Percentiles rank a stretch among this genome's conserved stretches.
phyloP scores from a whole-genome alignment of 2,329 filamentous ascomycete species.

The Orbilia oligospora region DNA sequence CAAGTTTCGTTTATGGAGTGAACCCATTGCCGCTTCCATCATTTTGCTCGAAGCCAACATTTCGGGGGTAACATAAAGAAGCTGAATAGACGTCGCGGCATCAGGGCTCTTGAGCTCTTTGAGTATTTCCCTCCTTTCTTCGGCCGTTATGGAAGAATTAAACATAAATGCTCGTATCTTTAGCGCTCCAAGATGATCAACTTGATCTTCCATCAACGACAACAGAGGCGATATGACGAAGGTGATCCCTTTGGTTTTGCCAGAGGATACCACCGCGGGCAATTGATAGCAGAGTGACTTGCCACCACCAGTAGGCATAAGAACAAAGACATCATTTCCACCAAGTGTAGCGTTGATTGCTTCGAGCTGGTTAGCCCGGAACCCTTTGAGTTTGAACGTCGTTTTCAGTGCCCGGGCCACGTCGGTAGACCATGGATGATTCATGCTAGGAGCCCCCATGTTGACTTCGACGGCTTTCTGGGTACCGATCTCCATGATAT shows the following conservation, averaged over 20 bases:
- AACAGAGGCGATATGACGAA: slow-evolving; percentile 94
- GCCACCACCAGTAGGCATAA: slow-evolving; percentile 98
- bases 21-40: slow-evolving; percentile 77
- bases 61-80: slow-evolving; percentile 96
- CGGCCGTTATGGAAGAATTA: slow-evolving; percentile 79
- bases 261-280: slow-evolving; percentile 84
- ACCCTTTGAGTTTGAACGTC: slow-evolving; percentile 85
- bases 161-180: slow-evolving; percentile 84
- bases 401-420: slow-evolving; percentile 85
- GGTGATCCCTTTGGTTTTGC: slow-evolving; percentile 87
- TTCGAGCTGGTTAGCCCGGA: slow-evolving; percentile 91
- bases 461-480: slow-evolving; percentile 52
- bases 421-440: slow-evolving; percentile 85
- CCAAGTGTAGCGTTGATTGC: slow-evolving; percentile 93
- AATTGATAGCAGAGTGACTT: slow-evolving; percentile 98
- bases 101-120: slow-evolving; percentile 74
- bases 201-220: slow-evolving; percentile 97
- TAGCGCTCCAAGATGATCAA: slow-evolving; percentile 81
- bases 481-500: slow-evolving; percentile 52
- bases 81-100: slow-evolving; percentile 82
- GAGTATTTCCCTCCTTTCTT: slow-evolving; percentile 78
- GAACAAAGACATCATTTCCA: slow-evolving; percentile 90
- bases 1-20: slow-evolving; percentile 78
- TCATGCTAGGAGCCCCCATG: slow-evolving; percentile 69
- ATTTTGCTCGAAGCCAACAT: slow-evolving; percentile 87